Evolutionary conservation across 2,329 filamentous ascomycete species (phyloP), one percentile per base, ranked within the genome.

Genomic region (Pseudogymnoascus sp.): DNA sequence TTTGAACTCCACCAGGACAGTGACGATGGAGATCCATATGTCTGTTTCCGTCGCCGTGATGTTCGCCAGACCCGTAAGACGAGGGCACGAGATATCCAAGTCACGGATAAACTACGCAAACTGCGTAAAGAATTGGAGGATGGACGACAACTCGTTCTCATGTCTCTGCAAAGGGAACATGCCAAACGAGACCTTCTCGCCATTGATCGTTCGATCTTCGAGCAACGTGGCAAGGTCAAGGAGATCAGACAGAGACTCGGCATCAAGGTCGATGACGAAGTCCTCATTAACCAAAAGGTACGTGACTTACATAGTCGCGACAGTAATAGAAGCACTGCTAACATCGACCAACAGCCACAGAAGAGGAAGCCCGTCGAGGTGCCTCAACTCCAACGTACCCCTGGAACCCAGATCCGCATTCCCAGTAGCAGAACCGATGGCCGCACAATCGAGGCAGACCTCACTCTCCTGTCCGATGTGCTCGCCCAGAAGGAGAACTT

Each of bases 21-120:
- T 65, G 95, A 99, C 75, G 95, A 99, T 73, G 86, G 90, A 70
- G 95, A 99, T 76, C 95, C 95, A 59, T 99, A 96, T 77, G 93
- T 99, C 71, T 99, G 95, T 77, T 99, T 99, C 84, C 87, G 95
- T 73, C 87, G 95, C 69, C 90, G 95, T 67, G 95, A 99, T 76
- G 90, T 96, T 55, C 88, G 95, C 63, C 91, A 96, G 74, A 93
- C 92, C 59, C 89, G 95, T 70, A 99, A 97, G 79, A 99, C 95
- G 38, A 85, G 95, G 72, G 91, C 91, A 69, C 87, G 95, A 71
- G 95, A 99, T 79, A 91, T 91, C 37, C 93, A 96, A 76, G 91
- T 93, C 70, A 91, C 90, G 62, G 95, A 99, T 74, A 97, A 96
- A 75, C 83, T 99, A 68, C 95, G 95, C 79, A 91, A 90, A 74